phyloP scores from a whole-genome alignment of 2,329 filamentous ascomycete genomes.

The Lanzia echinophila region DNA sequence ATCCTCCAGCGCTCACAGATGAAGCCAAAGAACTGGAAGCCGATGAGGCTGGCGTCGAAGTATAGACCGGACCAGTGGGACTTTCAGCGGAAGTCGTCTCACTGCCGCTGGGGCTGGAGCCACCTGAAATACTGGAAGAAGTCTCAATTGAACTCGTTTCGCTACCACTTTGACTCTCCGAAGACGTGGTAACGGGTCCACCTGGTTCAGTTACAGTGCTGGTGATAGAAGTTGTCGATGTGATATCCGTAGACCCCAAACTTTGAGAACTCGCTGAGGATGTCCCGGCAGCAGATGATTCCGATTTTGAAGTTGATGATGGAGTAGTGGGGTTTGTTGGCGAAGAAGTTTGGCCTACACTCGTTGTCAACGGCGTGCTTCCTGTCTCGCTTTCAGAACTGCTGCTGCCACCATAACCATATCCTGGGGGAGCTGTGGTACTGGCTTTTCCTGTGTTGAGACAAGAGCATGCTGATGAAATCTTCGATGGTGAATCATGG shows the following conservation, averaged over 20 bases:
- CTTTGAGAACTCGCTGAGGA: background rate
- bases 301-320: background rate
- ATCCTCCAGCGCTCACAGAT: background rate
- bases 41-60: background rate
- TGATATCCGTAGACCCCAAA: background rate
- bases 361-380: background rate
- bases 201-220: background rate
- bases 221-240: background rate
- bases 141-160: background rate
- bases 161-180: background rate
- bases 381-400: background rate
- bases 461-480: conserved; percentile 25
- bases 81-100: background rate
- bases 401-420: background rate
- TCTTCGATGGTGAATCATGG: conserved; percentile 14
- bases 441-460: conserved; percentile 7
- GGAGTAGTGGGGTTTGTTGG: background rate
- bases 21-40: background rate
- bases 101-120: background rate
- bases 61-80: background rate
- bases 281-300: conserved; percentile 4
- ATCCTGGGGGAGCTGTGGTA: background rate
- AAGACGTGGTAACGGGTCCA: background rate
- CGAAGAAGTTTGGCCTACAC: background rate
- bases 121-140: background rate